Evolutionary conservation across 148 eudicot species (phyloP).

Genomic region (Diospyros kaki): DNA sequence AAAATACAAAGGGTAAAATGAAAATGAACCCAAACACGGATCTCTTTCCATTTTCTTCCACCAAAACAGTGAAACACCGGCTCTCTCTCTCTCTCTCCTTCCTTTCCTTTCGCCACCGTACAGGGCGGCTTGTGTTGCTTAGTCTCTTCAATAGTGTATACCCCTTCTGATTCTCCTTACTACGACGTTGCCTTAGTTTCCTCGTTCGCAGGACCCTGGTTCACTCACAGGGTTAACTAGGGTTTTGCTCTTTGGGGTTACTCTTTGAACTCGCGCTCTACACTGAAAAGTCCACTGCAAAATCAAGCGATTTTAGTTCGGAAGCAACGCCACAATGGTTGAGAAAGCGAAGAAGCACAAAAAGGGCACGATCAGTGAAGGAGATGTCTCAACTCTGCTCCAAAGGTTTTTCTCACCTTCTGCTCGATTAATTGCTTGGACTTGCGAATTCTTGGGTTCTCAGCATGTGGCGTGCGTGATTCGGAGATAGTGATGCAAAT

Average conservation of each 20-base stretch:
- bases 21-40: no score
- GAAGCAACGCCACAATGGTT: slow-evolving; percentile 22
- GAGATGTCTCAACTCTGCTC: slow-evolving; percentile 43
- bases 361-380: slow-evolving; percentile 48
- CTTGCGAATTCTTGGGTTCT: neutral
- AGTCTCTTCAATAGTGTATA: no score
- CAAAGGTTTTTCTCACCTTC: slow-evolving; percentile 38
- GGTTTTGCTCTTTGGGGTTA: slow-evolving; percentile 5
- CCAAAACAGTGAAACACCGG: no score
- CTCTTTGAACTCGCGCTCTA: neutral
- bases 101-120: no score
- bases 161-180: no score
- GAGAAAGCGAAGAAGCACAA: slow-evolving; percentile 38
- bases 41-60: no score
- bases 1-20: no score
- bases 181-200: no score
- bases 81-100: no score
- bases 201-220: neutral
- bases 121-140: no score
- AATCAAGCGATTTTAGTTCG: neutral
- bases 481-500: no score
- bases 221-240: neutral
- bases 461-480: neutral
- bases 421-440: neutral
- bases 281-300: neutral